Conservation (phyloP, 106 monocot genomes). For the Dendrobium officinale region DNA sequence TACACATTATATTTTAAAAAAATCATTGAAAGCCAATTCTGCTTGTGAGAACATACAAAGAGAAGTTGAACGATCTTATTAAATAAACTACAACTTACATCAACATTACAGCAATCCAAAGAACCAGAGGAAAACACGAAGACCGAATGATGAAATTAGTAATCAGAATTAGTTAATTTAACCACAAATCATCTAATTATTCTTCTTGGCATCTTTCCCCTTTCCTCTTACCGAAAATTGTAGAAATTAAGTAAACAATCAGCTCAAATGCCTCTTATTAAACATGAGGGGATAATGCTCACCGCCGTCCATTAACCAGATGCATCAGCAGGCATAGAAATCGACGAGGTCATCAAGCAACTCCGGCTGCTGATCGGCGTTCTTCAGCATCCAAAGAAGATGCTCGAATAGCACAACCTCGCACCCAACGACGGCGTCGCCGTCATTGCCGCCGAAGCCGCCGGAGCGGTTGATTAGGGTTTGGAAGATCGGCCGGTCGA, state of each 20-base stretch:
- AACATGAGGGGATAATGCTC: neutral
- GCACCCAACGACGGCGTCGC: conserved; percentile 33
- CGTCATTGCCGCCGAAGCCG: conserved; percentile 8
- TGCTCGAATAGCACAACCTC: conserved; percentile 71
- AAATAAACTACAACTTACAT: neutral
- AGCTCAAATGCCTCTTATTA: neutral
- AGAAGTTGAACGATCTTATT: neutral
- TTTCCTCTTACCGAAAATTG: neutral
- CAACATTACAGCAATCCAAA: neutral
- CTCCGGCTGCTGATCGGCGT: conserved; percentile 47
- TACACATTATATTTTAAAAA: no score
- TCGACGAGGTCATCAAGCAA: conserved; percentile 58
- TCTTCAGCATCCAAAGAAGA: conserved; percentile 69
- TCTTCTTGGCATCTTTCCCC: neutral
- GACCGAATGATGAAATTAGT: neutral
- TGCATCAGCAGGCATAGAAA: conserved; percentile 43
- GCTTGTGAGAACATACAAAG: no score
- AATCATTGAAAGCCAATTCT: no score
- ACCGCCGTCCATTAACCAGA: neutral
- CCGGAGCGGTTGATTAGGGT: conserved; percentile 39
- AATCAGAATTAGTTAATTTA: conserved; percentile 2
- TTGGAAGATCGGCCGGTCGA: conserved; percentile 40
- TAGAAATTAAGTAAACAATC: neutral
- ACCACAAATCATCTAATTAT: neutral
- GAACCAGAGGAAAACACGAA: neutral